Evolutionary conservation across 306 rosid species (phyloP), one percentile per base, ranked within the genome.

Genomic region (Prunus dulcis): DNA sequence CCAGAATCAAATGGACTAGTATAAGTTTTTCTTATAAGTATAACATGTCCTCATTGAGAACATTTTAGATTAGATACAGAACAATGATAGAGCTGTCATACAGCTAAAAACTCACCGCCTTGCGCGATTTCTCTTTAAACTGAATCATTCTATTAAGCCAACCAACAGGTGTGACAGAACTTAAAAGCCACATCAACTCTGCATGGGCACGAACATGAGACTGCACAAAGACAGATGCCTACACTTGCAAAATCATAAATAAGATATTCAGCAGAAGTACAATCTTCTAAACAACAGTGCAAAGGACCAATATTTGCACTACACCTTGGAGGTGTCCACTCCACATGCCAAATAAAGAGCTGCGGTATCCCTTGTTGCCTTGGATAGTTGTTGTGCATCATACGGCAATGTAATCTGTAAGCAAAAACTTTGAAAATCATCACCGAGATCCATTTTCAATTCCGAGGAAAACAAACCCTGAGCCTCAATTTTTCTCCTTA

Each of bases 261-360:
- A 41, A 49, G 30, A 75, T 51, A 76, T 74, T 60, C 67, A 77
- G 58, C 47, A 66, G 18, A 75, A 76, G 62, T 71, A 75, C 34
- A 56, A 63, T 51, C 71, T 66, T 56, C 64, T 12, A 70, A 67
- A 82, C 62, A 74, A 27, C 47, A 63, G 2, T 12, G 23, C 30
- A 41, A 76, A 68, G 43, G 79, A 66, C 51, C 38, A 71, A 76
- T 52, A 72, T 77, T 76, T 23, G 84, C 61, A 18, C 47, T 79
- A 55, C 70, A 94, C 97, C 97, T 95, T 92, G 69, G 96, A 84
- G 78, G 96, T 87, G 85, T 92, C 97, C 41, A 95, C 83, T 28
- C 98, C 98, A 89, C 97, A 95, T 75, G 97, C 98, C 76, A 95
- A 82, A 86, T 95, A 95, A 85, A 95, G 85, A 71, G 98, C 98